These are phyloP conservation scores for Coemansia sp. DNA, from an alignment of 192 early-diverging fungal species.

Conservation along the genomic window DNA sequence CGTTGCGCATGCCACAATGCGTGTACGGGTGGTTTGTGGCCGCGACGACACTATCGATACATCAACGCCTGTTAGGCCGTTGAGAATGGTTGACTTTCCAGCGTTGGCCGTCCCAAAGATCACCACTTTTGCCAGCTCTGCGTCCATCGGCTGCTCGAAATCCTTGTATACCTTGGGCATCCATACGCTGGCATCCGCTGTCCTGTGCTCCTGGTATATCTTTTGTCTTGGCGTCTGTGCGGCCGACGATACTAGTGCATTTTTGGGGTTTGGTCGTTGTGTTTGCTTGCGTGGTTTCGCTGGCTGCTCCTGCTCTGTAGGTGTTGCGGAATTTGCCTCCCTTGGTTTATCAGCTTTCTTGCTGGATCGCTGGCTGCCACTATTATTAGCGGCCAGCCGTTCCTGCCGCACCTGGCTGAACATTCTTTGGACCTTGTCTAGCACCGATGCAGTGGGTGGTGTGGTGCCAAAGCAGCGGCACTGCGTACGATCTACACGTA, in stretches of 20 bases:
- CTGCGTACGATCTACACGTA: background rate
- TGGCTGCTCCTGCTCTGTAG: constrained; percentile 3
- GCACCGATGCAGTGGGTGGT: background rate
- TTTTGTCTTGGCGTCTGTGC: background rate
- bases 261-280: too few species aligned
- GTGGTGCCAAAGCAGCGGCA: constrained; percentile 3
- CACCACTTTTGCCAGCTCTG: constrained; percentile 62
- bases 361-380: background rate
- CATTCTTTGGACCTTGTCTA: constrained; percentile 21
- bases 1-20: constrained; percentile 61
- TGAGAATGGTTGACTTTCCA: constrained; percentile 79
- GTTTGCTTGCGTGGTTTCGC: too few species aligned
- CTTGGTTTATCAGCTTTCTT: background rate
- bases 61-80: constrained; percentile 57
- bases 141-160: constrained; percentile 62
- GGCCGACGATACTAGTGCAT: background rate
- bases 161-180: constrained; percentile 42
- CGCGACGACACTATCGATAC: constrained; percentile 69
- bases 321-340: constrained; percentile 2
- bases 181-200: constrained; percentile 9
- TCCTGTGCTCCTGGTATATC: constrained; percentile 11
- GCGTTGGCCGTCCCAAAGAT: constrained; percentile 71
- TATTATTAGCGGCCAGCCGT: background rate
- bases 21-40: constrained; percentile 71
- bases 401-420: constrained; percentile 29